Evolutionary conservation across 75 land plant genomes (phyloP).

Genomic region (Cryptomeria japonica): DNA sequence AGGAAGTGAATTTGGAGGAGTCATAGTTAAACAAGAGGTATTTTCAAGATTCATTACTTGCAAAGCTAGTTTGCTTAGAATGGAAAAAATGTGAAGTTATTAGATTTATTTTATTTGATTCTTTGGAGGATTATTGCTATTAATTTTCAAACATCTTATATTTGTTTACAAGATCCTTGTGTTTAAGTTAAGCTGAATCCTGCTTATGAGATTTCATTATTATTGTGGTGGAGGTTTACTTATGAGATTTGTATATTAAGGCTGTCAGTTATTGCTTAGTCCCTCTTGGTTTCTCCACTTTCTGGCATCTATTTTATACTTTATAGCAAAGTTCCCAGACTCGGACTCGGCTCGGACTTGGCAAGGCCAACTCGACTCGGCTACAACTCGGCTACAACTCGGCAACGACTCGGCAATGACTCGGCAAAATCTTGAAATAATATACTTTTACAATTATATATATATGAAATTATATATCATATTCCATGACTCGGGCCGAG

Average conservation of each 20-base stretch:
- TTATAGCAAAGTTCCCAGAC: too few relatives aligned
- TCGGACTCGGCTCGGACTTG: too few relatives aligned
- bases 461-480: too few relatives aligned
- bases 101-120: background rate
- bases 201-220: background rate
- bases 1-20: background rate
- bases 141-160: background rate
- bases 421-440: too few relatives aligned
- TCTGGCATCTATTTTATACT: background rate
- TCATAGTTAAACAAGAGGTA: conserved; percentile 1
- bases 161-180: background rate
- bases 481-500: too few relatives aligned
- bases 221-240: background rate
- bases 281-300: background rate
- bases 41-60: background rate
- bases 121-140: background rate
- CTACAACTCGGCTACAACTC: too few relatives aligned
- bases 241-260: background rate
- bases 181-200: background rate
- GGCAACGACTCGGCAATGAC: too few relatives aligned
- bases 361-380: too few relatives aligned
- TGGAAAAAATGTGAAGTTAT: background rate
- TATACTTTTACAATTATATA: too few relatives aligned
- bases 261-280: background rate
- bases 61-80: background rate